Evolutionary conservation across 2,329 filamentous ascomycete species (phyloP).

Genomic region (Scedosporium minutisporum): DNA sequence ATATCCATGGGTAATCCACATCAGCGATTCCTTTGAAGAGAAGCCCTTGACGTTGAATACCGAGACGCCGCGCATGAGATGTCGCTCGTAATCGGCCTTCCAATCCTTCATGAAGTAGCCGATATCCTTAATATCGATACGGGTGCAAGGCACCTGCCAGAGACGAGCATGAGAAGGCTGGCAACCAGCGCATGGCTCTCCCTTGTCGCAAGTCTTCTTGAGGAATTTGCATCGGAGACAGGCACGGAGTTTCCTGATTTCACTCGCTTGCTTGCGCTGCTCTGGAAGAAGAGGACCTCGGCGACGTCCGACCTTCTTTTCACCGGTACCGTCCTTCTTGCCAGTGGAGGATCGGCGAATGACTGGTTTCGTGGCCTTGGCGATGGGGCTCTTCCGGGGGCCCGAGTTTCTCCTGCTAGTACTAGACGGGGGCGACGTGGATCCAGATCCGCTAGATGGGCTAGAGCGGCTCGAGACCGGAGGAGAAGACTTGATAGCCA

Average conservation of each 20-base stretch:
- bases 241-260: constrained; percentile 89
- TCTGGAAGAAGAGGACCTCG: constrained; percentile 85
- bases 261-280: constrained; percentile 90
- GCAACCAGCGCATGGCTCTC: constrained; percentile 89
- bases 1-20: constrained; percentile 96
- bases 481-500: constrained; percentile 52
- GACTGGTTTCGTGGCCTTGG: constrained; percentile 60
- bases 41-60: constrained; percentile 92
- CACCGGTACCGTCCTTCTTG: constrained; percentile 67
- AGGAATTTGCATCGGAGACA: constrained; percentile 96
- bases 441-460: constrained; percentile 51
- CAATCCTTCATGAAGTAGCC: constrained; percentile 99
- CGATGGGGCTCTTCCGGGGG: constrained; percentile 66
- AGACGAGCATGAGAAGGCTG: constrained; percentile 90
- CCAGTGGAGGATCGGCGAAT: constrained; percentile 67
- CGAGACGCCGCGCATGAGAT: constrained; percentile 77
- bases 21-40: constrained; percentile 53
- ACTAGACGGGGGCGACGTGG: constrained; percentile 51
- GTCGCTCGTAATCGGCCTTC: constrained; percentile 93
- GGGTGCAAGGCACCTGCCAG: constrained; percentile 96
- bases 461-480: constrained; percentile 48
- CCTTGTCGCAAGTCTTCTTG: constrained; percentile 98
- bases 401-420: constrained; percentile 56
- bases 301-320: constrained; percentile 89
- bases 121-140: constrained; percentile 98